These are phyloP conservation scores for Hygrocybe punicea DNA, from an alignment of 768 basidiomycete genomes.

Conservation along the genomic window DNA sequence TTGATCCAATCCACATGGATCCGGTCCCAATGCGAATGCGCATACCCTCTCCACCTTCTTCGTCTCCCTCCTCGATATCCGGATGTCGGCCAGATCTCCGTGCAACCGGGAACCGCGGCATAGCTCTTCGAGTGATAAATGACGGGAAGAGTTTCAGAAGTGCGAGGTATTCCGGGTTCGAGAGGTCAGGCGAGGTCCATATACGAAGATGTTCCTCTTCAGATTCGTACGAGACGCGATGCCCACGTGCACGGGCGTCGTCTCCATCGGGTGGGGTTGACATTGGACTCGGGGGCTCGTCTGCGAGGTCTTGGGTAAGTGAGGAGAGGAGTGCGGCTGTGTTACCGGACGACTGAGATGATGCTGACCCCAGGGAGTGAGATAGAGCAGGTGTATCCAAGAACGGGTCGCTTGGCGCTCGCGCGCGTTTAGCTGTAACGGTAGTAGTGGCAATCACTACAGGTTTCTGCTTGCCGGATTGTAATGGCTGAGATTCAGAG, in stretches of 20 bases:
- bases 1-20: constrained; percentile 70
- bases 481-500: constrained; percentile 54
- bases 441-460: constrained; percentile 43
- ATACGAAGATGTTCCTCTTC: constrained; percentile 48
- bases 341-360: constrained; percentile 46
- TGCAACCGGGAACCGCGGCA: constrained; percentile 65
- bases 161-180: constrained; percentile 67
- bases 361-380: constrained; percentile 51
- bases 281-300: constrained; percentile 42
- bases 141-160: constrained; percentile 74
- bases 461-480: constrained; percentile 39
- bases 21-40: constrained; percentile 79
- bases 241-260: constrained; percentile 29
- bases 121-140: constrained; percentile 64
- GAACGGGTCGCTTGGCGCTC: constrained; percentile 79
- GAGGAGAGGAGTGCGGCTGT: constrained; percentile 31
- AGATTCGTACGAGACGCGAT: constrained; percentile 25
- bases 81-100: constrained; percentile 34
- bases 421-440: constrained; percentile 56
- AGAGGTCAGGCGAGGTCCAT: constrained; percentile 79
- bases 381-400: constrained; percentile 65
- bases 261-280: constrained; percentile 10
- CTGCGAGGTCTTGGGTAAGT: constrained; percentile 30
- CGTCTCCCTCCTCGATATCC: constrained; percentile 72
- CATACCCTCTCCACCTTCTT: constrained; percentile 50